Base-by-base conservation (phyloP, 495 filamentous ascomycete species). In the Diplogelasinospora grovesii region DNA sequence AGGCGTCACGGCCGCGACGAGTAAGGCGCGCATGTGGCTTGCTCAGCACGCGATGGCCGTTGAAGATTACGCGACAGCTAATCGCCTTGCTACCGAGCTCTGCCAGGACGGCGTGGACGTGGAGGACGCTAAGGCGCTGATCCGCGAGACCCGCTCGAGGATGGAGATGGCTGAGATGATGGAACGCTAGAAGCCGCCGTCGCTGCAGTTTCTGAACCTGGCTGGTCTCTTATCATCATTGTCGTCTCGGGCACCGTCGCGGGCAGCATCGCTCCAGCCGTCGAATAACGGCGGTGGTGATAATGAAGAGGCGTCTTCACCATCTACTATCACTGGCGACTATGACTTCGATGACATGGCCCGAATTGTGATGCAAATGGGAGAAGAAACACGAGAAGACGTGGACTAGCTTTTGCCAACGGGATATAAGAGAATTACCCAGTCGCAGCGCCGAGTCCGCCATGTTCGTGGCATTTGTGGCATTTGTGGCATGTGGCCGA, bases 101-200 rank as follows among this genome's bases (percentile, higher is more conserved):
- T 96, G 89, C 60, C 86, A 96, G 60, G 93, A 99, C 66, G 93
- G 93, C 1, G 80, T 89, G 19, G 93, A 99, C 64, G 88, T 99
- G 11, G 93, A 99, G 61, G 93, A 99, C 62, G 93, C 93, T 10
- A 96, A 97, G 68, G 89, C 89, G 3, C 69, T 99, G 45, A 85
- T 96, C 48, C 74, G 89, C 43, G 92, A 97, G 67, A 74, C 94
- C 15, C 71, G 90, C 47, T 85, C 85, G 4, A 76, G 89, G 57
- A 75, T 87, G 59, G 86, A 92, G 51, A 57, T 57, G 63, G 58
- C 54, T 49, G 58, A 45, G 36, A 41, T 47, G 39, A 41, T 50
- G 51, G 55, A 50, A 31, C 43, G 54, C 43, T 60, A 60, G 56
- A 48, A 36, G 52, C 40, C 36, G 28, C 47, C 48, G 10, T 39